Conservation (phyloP, 139 green algal species). For the Zygnema circumcarinatum region DNA sequence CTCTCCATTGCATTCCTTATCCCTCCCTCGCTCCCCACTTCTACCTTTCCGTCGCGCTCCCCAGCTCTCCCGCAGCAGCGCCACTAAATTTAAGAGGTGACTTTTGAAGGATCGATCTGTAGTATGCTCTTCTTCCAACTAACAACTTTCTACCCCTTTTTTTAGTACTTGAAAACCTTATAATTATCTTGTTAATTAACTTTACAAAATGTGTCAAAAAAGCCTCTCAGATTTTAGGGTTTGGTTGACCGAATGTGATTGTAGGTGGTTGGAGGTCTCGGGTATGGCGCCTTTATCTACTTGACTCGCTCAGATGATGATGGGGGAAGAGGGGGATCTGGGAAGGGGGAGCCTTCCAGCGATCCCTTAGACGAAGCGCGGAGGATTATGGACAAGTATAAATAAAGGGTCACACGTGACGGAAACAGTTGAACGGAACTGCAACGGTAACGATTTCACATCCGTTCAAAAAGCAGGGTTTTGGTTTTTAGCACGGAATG, state of each 20-base stretch:
- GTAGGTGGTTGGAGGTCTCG: background rate
- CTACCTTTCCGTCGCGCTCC: background rate
- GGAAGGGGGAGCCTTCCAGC: background rate
- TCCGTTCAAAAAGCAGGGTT: no score
- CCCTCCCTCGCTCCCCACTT: no score
- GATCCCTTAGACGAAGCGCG: constrained; percentile 14
- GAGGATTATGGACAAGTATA: constrained; percentile 27
- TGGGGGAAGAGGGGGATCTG: background rate
- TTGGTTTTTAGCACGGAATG: no score
- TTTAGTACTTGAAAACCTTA: background rate
- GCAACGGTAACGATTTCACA: no score
- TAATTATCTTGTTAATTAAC: background rate
- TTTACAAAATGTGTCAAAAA: background rate
- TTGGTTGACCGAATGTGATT: background rate
- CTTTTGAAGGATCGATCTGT: background rate
- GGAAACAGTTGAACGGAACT: no score
- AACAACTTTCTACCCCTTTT: background rate
- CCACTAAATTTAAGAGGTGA: background rate
- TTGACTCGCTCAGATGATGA: background rate
- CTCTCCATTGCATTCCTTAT: no score
- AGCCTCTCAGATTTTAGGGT: background rate
- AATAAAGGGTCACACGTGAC: no score
- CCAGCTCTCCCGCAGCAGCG: background rate
- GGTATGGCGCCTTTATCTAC: constrained; percentile 15
- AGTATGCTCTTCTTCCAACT: background rate